Base-by-base conservation (phyloP, 305 asterid genomes). In the Plantago lanceolata region DNA sequence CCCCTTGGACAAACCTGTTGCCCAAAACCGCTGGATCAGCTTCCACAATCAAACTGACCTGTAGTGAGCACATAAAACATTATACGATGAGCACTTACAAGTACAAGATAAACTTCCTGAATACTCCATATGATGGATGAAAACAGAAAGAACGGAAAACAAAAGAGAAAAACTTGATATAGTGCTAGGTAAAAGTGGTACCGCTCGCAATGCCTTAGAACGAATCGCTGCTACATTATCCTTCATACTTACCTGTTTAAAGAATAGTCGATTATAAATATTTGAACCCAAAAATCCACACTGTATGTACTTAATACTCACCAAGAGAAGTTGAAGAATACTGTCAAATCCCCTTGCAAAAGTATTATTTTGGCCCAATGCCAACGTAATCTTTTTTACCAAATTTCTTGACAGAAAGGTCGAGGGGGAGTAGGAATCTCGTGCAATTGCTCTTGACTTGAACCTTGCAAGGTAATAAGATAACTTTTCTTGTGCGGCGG, bases 21-120 rank as follows among this genome's bases (percentile, higher is more conserved):
- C 97, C 87, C 84, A 94, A 70, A 68, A 94, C 97, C 84, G 82
- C 96, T 47, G 99, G 99, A 80, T 94, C 99, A 64, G 97, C 97
- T 82, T 94, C 97, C 62, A 94, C 97, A 31, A 94, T 94, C 71
- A 88, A 78, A 79, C 97, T 94, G 72, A 94, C 99, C 99, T 94
- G 82, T 73, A 61, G 73, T 55, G 57, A 75, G 66, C 69, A 61
- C 12, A 64, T 37, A 72, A 66, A 56, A 77, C 8, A 64, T 48
- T 61, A 68, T 70, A 50, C 24, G 64, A 64, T 71, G 51, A 71
- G 73, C n/a, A 45, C 58, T 57, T 28, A 29, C 63, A 75, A 54
- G 60, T 59, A 57, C 33, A 68, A 68, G 24, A 0, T 12, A 48
- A 19, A 6, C 21, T 56, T 58, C 55, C 65, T 50, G 69, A 48